A percentile compares a stretch with the other conserved stretches of the same genome.
These are phyloP conservation scores for Nymphaea colorata DNA, from an alignment of 164 flowering plant species.

Conservation along the genomic window DNA sequence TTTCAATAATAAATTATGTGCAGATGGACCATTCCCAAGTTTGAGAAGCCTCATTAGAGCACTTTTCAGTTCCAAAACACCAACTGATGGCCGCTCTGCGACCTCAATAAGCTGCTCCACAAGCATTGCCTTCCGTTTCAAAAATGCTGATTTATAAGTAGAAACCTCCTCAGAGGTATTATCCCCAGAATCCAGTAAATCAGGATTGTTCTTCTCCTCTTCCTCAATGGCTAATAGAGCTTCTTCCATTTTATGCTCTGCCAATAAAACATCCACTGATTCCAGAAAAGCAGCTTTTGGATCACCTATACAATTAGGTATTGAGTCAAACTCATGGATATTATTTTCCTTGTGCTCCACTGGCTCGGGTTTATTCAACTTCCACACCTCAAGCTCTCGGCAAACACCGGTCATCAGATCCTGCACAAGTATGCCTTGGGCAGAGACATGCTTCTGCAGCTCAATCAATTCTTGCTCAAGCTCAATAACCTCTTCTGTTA, in stretches of 20 bases:
- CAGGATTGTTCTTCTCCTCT: constrained; percentile 49
- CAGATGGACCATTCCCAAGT: constrained; percentile 78
- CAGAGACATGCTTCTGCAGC: constrained; percentile 73
- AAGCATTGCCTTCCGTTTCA: constrained; percentile 58
- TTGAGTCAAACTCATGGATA: constrained; percentile 14
- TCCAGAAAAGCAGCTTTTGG: constrained; percentile 40
- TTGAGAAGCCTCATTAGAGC: constrained; percentile 49
- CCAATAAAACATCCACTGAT: constrained; percentile 75
- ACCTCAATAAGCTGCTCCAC: constrained; percentile 64
- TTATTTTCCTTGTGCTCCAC: constrained; percentile 17
- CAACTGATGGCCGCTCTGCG: constrained; percentile 51
- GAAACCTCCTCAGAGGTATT: constrained; percentile 34
- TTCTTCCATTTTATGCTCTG: constrained; percentile 76
- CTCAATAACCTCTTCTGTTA: constrained; percentile 92
- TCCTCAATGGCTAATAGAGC: constrained; percentile 61
- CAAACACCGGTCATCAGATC: constrained; percentile 84
- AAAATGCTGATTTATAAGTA: constrained; percentile 46
- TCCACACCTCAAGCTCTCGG: constrained; percentile 65
- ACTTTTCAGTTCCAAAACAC: constrained; percentile 44
- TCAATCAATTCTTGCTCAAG: constrained; percentile 80
- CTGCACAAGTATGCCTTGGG: constrained; percentile 82
- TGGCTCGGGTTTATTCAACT: constrained; percentile 17
- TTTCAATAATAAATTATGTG: constrained; percentile 69
- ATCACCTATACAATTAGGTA: constrained; percentile 29
- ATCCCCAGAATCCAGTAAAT: constrained; percentile 42